phyloP scores from a whole-genome alignment of 2,329 filamentous ascomycete species.

The Podosphaera xanthii region DNA sequence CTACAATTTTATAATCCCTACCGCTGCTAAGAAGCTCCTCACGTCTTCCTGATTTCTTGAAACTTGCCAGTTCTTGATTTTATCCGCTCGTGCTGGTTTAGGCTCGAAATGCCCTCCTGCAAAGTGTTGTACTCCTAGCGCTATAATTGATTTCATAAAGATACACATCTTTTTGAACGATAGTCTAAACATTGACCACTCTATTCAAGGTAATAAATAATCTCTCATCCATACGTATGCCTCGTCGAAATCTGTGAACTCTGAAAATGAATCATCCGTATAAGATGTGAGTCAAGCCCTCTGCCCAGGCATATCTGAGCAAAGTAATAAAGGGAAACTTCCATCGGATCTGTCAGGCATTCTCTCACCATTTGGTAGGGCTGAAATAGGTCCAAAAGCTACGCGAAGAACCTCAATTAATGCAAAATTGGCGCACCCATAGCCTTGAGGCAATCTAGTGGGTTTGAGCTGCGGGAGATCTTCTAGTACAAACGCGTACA shows the following conservation, averaged over 20 bases:
- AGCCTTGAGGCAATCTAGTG: neutral
- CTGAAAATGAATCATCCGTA: neutral
- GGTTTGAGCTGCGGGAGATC: too few relatives aligned
- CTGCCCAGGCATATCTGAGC: neutral
- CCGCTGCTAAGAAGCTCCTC: too few relatives aligned
- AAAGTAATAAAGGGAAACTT: neutral
- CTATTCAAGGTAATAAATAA: neutral
- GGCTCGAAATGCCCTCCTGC: too few relatives aligned
- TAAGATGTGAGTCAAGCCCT: neutral
- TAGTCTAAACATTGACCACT: neutral
- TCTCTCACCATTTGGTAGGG: neutral
- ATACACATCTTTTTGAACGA: neutral
- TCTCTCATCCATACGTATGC: neutral
- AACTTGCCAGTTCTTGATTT: too few relatives aligned
- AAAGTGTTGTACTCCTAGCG: too few relatives aligned
- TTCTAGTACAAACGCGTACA: too few relatives aligned
- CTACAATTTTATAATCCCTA: too few relatives aligned
- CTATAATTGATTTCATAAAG: too few relatives aligned
- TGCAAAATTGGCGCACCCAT: neutral
- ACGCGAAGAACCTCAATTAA: neutral
- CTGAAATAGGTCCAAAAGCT: neutral
- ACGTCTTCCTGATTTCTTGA: too few relatives aligned
- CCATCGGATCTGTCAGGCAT: neutral
- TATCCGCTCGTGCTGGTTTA: too few relatives aligned
- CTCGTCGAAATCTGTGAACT: neutral